A percentile compares a stretch with the other conserved stretches of the same genome.
Evolutionary conservation across 2,329 filamentous ascomycete genomes (phyloP).

Genomic region (Tolypocladium tundrense): DNA sequence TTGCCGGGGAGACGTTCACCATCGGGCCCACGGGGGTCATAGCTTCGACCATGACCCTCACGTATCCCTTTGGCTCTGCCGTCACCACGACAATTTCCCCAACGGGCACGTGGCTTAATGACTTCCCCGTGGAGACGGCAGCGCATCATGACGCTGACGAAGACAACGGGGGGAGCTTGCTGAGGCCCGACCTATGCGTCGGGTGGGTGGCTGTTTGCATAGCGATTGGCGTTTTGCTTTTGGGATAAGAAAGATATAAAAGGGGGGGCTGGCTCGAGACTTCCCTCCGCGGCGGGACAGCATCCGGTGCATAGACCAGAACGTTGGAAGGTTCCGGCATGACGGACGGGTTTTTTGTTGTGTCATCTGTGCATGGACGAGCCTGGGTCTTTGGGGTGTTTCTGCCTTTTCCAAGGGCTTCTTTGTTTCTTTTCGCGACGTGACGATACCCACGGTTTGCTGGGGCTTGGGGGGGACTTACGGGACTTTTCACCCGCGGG

Average conservation of each 20-base stretch:
- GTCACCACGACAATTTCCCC: constrained; percentile 30
- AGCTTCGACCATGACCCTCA: constrained; percentile 33
- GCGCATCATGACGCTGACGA: constrained; percentile 8
- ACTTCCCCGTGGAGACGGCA: constrained; percentile 15
- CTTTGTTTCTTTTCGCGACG: not conserved
- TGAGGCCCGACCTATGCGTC: constrained; percentile 8
- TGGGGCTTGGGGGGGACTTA: not conserved
- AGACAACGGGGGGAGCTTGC: constrained; percentile 9
- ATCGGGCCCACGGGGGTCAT: constrained; percentile 37
- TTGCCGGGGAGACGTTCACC: constrained; percentile 40
- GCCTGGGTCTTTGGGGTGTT: not conserved
- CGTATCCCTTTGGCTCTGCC: constrained; percentile 34
- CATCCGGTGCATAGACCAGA: not conserved
- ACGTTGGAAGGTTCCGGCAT: not conserved
- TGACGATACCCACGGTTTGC: not conserved
- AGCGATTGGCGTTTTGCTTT: constrained; percentile 28
- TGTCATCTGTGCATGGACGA: not conserved
- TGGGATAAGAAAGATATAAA: constrained; percentile 12
- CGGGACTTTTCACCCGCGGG: not conserved
- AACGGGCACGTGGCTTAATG: constrained; percentile 12
- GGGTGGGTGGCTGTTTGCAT: constrained; percentile 20
- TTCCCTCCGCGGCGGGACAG: not conserved
- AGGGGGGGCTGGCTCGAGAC: not conserved
- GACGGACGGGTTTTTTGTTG: not conserved
- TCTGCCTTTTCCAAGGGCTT: no score